These are phyloP conservation scores for Earliella scabrosa DNA, from an alignment of 1,284 basidiomycete genomes.

Conservation along the genomic window DNA sequence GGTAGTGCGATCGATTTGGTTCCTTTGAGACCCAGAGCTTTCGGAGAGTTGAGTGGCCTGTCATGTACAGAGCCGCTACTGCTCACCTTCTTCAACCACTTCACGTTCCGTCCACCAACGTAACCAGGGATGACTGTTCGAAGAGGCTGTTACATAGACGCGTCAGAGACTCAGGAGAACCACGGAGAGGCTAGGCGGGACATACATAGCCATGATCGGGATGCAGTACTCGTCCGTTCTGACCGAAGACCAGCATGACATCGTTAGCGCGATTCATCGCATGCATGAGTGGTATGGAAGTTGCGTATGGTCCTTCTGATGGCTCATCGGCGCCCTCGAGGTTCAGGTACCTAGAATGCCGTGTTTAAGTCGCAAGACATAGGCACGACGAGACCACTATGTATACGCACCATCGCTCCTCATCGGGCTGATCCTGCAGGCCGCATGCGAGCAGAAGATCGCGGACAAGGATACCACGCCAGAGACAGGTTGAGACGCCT, in stretches of 20 bases:
- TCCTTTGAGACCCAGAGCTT: slow-evolving; percentile 27
- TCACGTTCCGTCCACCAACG: slow-evolving; percentile 32
- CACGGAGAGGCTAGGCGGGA: neutral
- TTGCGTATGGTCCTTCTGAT: slow-evolving; percentile 29
- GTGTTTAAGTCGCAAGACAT: neutral
- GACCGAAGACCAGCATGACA: slow-evolving; percentile 29
- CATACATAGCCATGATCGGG: slow-evolving; percentile 31
- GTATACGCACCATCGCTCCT: slow-evolving; percentile 25
- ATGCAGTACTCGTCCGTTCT: slow-evolving; percentile 30
- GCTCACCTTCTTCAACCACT: slow-evolving; percentile 30
- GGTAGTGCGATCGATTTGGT: slow-evolving; percentile 28
- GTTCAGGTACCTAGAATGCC: slow-evolving; percentile 14
- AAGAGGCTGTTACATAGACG: too few species aligned
- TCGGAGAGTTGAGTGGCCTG: neutral
- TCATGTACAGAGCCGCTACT: neutral
- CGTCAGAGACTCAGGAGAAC: too few species aligned
- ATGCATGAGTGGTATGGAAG: slow-evolving; percentile 29
- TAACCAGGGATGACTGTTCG: slow-evolving; percentile 30
- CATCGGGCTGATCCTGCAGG: slow-evolving; percentile 19
- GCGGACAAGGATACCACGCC: slow-evolving; percentile 27
- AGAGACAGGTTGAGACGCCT: slow-evolving; percentile 19
- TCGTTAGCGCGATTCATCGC: slow-evolving; percentile 30
- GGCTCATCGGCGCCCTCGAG: slow-evolving; percentile 28
- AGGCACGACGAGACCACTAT: neutral
- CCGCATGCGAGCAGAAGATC: slow-evolving; percentile 28